Evolutionary conservation across 768 basidiomycete species (phyloP).

Genomic region (Lactarius psammicola): DNA sequence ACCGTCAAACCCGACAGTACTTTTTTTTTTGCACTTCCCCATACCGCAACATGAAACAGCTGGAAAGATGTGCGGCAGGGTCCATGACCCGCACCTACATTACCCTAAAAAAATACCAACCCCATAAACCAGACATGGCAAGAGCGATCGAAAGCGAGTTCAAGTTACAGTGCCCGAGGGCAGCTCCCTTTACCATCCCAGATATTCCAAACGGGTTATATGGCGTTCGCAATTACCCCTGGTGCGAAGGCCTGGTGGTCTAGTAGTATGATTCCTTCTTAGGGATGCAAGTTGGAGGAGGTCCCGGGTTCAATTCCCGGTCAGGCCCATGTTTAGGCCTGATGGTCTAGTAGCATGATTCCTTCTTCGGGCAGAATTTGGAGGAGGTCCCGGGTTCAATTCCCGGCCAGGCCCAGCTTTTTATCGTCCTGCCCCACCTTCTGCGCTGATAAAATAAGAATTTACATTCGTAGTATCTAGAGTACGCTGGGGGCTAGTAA

Average conservation of each 20-base stretch:
- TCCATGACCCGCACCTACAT: too few species aligned
- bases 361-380: slow-evolving; percentile 36
- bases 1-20: not conserved
- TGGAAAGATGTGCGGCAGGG: too few species aligned
- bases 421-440: not conserved
- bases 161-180: too few species aligned
- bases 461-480: not conserved
- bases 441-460: not conserved
- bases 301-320: slow-evolving; percentile 89
- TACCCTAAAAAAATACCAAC: not conserved
- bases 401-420: slow-evolving; percentile 66
- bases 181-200: not conserved
- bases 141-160: too few species aligned
- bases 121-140: slow-evolving; percentile 4
- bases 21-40: not conserved
- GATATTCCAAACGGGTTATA: not conserved
- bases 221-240: not conserved
- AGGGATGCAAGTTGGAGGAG: slow-evolving; percentile 55
- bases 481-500: not conserved
- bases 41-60: not conserved
- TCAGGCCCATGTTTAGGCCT: slow-evolving; percentile 49
- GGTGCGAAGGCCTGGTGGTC: slow-evolving; percentile 22
- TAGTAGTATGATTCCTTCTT: slow-evolving; percentile 30
- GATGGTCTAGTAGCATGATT: slow-evolving; percentile 29
- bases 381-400: slow-evolving; percentile 90